Base-by-base conservation (phyloP, 495 filamentous ascomycete genomes). In the Thermochaetoides thermophila region DNA sequence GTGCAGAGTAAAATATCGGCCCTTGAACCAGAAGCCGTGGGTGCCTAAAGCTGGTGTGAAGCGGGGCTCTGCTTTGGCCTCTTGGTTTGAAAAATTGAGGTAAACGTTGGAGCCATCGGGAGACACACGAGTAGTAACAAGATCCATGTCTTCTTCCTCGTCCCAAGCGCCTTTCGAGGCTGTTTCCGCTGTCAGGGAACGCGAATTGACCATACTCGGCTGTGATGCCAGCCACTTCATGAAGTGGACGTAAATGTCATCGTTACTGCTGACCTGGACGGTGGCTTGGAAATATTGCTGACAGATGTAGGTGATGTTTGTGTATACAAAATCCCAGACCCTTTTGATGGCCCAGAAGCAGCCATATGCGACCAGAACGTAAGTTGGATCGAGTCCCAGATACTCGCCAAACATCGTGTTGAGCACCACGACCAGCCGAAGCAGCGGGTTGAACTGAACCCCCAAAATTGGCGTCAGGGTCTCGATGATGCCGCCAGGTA, bases 181-280 rank as follows among this genome's bases (percentile, higher is more conserved):
- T 4, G 72, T 74, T 38, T 74, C 69, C 0, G 73, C 74, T 33
- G 65, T 65, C 17, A 79, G 49, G 6, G 59, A 53, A n/a, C 72
- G 63, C 1, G 69, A 66, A 13, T 59, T 58, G 25, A 60, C 64
- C 24, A 68, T 56, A 27, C 53, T 55, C 6, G 60, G 63, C 37
- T 77, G 71, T 19, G 57, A 45, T 0, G 69, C 64, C 3, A 78
- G 58, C 68, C 72, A 80, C 17, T 61, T 53, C 57, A 80, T 70
- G 24, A 77, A 45, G 36, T 75, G 65, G 8, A 51, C 40, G 50
- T 71, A 77, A 10, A 78, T 70, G 24, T 74, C 67, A 43, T 81
- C 74, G 21, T 56, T 54, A 38, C 59, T 63, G 34, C 59, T 55
- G 40, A 81, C 60, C 23, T 60, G 56, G 34, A 82, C 57, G 22